Evolutionary conservation across 192 early-diverging fungal species (phyloP).

Genomic region (Podochytrium sp.): DNA sequence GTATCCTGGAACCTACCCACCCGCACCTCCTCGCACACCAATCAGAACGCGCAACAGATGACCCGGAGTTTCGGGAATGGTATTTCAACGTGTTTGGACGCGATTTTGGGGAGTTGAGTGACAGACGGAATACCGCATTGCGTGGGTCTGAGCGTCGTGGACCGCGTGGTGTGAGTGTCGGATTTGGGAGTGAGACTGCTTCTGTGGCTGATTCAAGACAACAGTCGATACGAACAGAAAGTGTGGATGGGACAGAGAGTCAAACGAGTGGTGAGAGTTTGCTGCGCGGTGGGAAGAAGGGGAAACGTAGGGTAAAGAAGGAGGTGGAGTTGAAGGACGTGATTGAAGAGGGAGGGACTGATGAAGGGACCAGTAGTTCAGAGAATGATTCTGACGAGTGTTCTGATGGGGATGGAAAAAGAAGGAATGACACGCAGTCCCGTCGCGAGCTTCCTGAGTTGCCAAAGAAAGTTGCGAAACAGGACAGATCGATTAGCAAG

Average conservation of each 20-base stretch:
- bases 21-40: not conserved
- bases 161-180: too few relatives aligned
- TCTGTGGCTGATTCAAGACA: too few relatives aligned
- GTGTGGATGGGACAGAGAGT: not conserved
- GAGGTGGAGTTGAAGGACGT: not conserved
- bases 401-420: not conserved
- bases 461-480: not conserved
- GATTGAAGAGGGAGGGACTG: constrained; percentile 2
- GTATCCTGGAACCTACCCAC: not conserved
- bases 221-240: not conserved
- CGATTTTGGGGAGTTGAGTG: not conserved
- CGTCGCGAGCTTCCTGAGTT: not conserved
- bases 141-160: not conserved
- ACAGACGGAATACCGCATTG: not conserved
- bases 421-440: not conserved
- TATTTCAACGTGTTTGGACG: not conserved
- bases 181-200: not conserved
- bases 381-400: not conserved
- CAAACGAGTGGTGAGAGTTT: not conserved
- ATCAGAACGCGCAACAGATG: not conserved
- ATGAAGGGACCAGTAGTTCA: not conserved
- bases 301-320: not conserved
- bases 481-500: too few relatives aligned
- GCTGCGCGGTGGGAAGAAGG: not conserved
- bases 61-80: not conserved